Evolutionary conservation across 2,329 filamentous ascomycete species (phyloP), one percentile per base, ranked within the genome.

Genomic region (Hymenoscyphus infarciens): DNA sequence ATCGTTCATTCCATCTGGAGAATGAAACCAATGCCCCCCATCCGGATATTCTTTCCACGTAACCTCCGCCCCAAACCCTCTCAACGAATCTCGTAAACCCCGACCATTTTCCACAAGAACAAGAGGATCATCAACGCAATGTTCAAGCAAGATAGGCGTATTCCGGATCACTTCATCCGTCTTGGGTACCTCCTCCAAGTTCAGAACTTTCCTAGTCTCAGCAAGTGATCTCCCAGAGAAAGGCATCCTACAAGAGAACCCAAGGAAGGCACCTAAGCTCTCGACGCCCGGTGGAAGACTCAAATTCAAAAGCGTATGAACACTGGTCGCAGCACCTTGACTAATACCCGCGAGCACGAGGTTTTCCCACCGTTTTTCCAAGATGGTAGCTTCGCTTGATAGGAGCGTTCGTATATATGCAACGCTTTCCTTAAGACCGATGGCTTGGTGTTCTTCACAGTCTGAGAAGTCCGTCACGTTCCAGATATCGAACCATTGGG

Each of bases 181-280:
- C 16, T 45, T 6, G 1, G 19, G 42, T 22, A 45, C 8, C 42
- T 5, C 33, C 0, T 63, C 61, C 15, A 65, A 39, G 39, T 27
- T 35, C 22, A 63, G 56, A 19, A 61, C 56, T 15, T 19, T 57
- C 38, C 63, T 61, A 33, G 56, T 65, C 39, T 62, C 53, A 29
- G 53, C 31, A 27, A 63, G 59, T 5, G 61, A 65, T 57, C 38
- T 57, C 27, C 61, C 64, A 3, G 59, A 56, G 59, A 65, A 63
- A 57, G 64, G 61, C 61, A 65, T 62, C 58, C 63, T 62, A 39
- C 64, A 61, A 22, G 56, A 60, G 33, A 65, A 61, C 3, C 64
- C 64, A 29, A 65, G 39, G 25, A 65, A 63, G 11, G 61, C 64
- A 25, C 64, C 64, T 7, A 65, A 61, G 78, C 75, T 71, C 75